Base-by-base conservation (phyloP, 148 eudicot genomes). In the Spergularia bocconei region DNA sequence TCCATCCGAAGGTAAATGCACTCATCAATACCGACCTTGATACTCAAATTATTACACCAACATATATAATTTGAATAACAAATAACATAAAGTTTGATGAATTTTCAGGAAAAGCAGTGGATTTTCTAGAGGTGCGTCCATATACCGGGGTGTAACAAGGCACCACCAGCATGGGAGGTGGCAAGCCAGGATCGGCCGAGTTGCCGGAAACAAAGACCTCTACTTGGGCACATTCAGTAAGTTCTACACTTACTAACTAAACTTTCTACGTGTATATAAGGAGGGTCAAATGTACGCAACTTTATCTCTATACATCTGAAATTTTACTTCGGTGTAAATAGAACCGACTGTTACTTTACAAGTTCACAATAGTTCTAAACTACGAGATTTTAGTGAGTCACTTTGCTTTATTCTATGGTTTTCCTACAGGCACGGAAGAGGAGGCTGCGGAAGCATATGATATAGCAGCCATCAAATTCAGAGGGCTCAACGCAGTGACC, bases 361-460 rank as follows among this genome's bases (percentile, higher is more conserved):
- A n/a, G n/a, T n/a, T n/a, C n/a, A n/a, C n/a, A n/a, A n/a, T n/a
- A n/a, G n/a, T n/a, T n/a, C n/a, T n/a, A n/a, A 29, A 29, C 1
- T 29, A 29, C 36, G 36, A 29, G 3, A 29, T 2, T 29, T 29
- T 29, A 29, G 36, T 29, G 2, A 29, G 36, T 29, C 36, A 29
- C 3, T 29, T 29, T 29, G 36, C 3, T 29, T 29, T 29, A 4
- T 29, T 29, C 36, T 29, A 29, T 29, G 3, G 2, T 29, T 29
- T 29, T 29, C 36, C 36, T 2, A 29, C 38, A 95, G 99, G 91
- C 79, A 95, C 99, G 1, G 99, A 95, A 72, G 99, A 95, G 76
- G 99, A 95, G 85, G 99, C 99, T 0, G 99, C 99, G 0, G 99
- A 95, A 80, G 99, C 99, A 2, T 95, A 95, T 53, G 99, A 95